Conservation (phyloP, 148 eudicot genomes). For the Rhododendron henanense region DNA sequence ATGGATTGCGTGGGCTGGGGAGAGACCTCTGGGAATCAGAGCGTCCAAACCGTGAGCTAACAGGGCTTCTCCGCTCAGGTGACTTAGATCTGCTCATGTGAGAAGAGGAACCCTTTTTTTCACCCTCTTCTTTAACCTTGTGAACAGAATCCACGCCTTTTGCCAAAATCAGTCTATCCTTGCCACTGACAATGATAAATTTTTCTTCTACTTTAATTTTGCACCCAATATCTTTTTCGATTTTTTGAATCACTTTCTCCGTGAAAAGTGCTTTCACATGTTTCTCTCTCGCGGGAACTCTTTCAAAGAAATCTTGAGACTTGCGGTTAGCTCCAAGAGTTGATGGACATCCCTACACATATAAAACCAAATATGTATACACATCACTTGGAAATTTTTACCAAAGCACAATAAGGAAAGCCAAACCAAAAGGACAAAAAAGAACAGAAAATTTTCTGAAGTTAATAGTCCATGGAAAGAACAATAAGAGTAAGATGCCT, state of each 20-base stretch:
- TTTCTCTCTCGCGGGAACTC: slow-evolving; percentile 90
- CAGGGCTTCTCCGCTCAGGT: slow-evolving; percentile 53
- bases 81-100: slow-evolving; percentile 56
- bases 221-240: slow-evolving; percentile 91
- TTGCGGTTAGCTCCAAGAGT: slow-evolving; percentile 97
- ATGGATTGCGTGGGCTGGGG: slow-evolving; percentile 61
- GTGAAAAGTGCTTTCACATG: slow-evolving; percentile 86
- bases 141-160: slow-evolving; percentile 98
- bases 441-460: not conserved
- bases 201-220: slow-evolving; percentile 91
- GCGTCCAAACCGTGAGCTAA: slow-evolving; percentile 52
- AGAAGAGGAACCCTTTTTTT: slow-evolving; percentile 52
- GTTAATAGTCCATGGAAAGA: not conserved
- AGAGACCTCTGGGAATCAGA: slow-evolving; percentile 79
- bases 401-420: not conserved
- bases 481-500: not conserved
- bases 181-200: slow-evolving; percentile 93
- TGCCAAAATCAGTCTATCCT: slow-evolving; percentile 74
- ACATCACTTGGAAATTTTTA: not conserved
- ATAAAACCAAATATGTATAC: slow-evolving; percentile 13
- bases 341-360: slow-evolving; percentile 88
- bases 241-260: slow-evolving; percentile 59
- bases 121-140: slow-evolving; percentile 73
- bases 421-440: not conserved
- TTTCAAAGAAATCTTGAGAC: slow-evolving; percentile 93